A percentile compares a stretch with the other conserved stretches of the same genome.
Evolutionary conservation across 495 filamentous ascomycete species (phyloP).

Genomic region (Oidiodendron maius): DNA sequence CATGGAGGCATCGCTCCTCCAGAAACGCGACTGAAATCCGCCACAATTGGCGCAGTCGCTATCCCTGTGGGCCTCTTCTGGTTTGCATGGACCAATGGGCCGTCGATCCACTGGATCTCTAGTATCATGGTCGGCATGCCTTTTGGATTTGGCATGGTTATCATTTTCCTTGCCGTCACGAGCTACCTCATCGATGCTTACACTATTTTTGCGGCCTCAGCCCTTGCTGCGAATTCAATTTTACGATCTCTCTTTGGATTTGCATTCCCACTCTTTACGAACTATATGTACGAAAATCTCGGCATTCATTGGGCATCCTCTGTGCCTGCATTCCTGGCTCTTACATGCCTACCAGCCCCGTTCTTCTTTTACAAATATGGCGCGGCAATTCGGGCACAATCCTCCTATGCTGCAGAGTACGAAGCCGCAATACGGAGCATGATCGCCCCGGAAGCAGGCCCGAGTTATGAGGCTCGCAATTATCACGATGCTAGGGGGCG

Average conservation of each 20-base stretch:
- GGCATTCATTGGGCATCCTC: slow-evolving; percentile 69
- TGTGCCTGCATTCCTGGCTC: slow-evolving; percentile 62
- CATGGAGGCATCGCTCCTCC: slow-evolving; percentile 43
- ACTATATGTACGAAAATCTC: slow-evolving; percentile 46
- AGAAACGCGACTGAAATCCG: slow-evolving; percentile 71
- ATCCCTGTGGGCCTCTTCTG: slow-evolving; percentile 67
- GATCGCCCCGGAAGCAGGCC: neutral
- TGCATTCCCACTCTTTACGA: slow-evolving; percentile 56
- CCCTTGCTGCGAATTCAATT: slow-evolving; percentile 54
- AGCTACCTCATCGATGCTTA: slow-evolving; percentile 78
- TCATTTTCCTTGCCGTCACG: slow-evolving; percentile 64
- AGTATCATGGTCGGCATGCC: slow-evolving; percentile 56
- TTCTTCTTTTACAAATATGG: slow-evolving; percentile 72
- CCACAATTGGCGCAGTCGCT: slow-evolving; percentile 57
- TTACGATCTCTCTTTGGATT: slow-evolving; percentile 52
- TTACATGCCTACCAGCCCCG: slow-evolving; percentile 47
- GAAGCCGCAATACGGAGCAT: slow-evolving; percentile 36
- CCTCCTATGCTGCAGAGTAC: slow-evolving; percentile 64
- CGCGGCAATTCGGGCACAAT: slow-evolving; percentile 51
- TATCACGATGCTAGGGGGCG: neutral
- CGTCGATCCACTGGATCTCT: slow-evolving; percentile 60
- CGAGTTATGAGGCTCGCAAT: neutral
- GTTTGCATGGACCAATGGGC: slow-evolving; percentile 66
- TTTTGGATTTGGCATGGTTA: slow-evolving; percentile 69
- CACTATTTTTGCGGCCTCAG: slow-evolving; percentile 64